A percentile compares a stretch with the other conserved stretches of the same genome.
Conservation (phyloP, 164 flowering plant genomes). For the Chimonanthus salicifolius region DNA sequence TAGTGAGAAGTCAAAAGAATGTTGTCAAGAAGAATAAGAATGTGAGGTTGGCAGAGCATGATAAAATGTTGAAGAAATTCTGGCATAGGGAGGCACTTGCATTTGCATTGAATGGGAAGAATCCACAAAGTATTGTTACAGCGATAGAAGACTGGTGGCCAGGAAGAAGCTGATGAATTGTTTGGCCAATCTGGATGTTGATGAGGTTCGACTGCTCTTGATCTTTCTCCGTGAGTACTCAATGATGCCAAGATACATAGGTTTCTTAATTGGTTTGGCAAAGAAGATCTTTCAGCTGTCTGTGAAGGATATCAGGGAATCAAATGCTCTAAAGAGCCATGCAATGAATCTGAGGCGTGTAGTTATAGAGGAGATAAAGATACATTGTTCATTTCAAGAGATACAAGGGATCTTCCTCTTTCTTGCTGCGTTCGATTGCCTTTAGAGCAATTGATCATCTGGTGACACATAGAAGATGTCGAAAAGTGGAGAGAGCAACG, state of each 20-base stretch:
- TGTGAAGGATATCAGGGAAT: slow-evolving; percentile 44
- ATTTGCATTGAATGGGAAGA: slow-evolving; percentile 43
- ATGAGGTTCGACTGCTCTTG: slow-evolving; percentile 73
- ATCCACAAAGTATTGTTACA: slow-evolving; percentile 60
- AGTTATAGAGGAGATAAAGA: slow-evolving; percentile 67
- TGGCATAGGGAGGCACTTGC: slow-evolving; percentile 84
- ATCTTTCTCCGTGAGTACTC: slow-evolving; percentile 49
- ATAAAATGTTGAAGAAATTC: slow-evolving; percentile 77
- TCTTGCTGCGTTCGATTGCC: too few relatives aligned
- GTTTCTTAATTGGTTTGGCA: slow-evolving; percentile 57
- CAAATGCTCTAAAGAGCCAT: slow-evolving; percentile 43
- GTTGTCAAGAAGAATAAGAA: slow-evolving; percentile 46
- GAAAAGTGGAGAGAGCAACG: slow-evolving; percentile 42
- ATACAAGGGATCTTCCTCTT: slow-evolving; percentile 56
- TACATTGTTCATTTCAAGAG: slow-evolving; percentile 70
- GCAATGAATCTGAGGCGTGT: slow-evolving; percentile 57
- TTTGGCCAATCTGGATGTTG: slow-evolving; percentile 61
- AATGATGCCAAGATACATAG: slow-evolving; percentile 50
- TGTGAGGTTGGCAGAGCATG: slow-evolving; percentile 71
- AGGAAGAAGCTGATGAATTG: slow-evolving; percentile 68
- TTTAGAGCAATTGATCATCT: slow-evolving; percentile 15
- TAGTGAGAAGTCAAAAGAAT: slow-evolving; percentile 56
- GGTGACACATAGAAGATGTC: slow-evolving; percentile 30
- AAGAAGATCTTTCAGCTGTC: slow-evolving; percentile 59
- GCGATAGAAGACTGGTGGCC: slow-evolving; percentile 93